Evolutionary conservation across 305 asterid species (phyloP), one percentile per base, ranked within the genome.

Genomic region (Plantago lanceolata): DNA sequence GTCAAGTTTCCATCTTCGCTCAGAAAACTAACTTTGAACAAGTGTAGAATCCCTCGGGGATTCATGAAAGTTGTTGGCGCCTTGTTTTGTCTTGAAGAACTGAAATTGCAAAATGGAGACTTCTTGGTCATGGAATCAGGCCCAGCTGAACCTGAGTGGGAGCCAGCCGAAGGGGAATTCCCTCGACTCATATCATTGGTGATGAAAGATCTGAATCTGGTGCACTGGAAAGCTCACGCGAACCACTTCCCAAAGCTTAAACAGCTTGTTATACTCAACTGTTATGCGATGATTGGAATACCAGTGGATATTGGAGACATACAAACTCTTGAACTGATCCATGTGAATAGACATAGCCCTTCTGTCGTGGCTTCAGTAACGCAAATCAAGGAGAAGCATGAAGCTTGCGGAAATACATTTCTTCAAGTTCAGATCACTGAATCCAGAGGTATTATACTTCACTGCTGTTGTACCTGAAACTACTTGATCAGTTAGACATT

Each of bases 301-400:
- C 79, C 79, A 11, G 52, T 29, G 8, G 54, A 6, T 17, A 65
- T 74, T 9, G 78, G 69, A 49, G 61, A 69, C n/a, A 48, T 69
- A 54, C 20, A 65, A 1, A 48, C 69, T 48, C 73, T 71, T 5
- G 57, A 70, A 29, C 48, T 70, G 17, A 75, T 71, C 47, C 53
- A 67, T 51, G 65, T 75, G 14, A 31, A 50, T 31, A 13, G 12
- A 1, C 17, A 1, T 9, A 40, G 19, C 6, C 20, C 8, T 7
- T 43, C 43, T 26, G 57, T 64, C 0, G 57, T 45, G 51, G 57
- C 53, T 45, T 75, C 76, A 0, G 79, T 37, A 11, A 29, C 9
- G 33, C 37, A 16, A 24, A 54, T 54, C 0, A 24, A 14, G 17
- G 3, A 54, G 33, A 8, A 13, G 14, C 59, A 54, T n/a, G n/a